These are phyloP conservation scores for Aspergillus cejpii DNA, from an alignment of 2,329 filamentous ascomycete species.

Conservation along the genomic window DNA sequence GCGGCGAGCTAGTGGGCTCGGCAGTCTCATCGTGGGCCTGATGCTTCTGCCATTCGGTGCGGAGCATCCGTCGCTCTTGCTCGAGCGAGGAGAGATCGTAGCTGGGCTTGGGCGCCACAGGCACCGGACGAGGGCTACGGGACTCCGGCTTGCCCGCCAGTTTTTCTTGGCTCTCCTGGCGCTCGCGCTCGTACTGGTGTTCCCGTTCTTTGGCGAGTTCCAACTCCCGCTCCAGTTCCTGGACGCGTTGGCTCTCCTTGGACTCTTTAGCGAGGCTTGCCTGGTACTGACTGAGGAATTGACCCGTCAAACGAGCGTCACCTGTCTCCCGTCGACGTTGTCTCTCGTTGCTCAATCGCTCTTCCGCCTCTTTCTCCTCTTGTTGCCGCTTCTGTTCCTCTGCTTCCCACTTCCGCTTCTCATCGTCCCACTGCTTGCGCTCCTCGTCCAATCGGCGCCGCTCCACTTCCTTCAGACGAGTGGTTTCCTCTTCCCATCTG, in stretches of 20 bases:
- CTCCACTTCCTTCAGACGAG: constrained; percentile 47
- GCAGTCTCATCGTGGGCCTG: constrained; percentile 23
- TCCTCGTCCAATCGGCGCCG: constrained; percentile 15
- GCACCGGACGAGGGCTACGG: constrained; percentile 28
- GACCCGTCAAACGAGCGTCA: constrained; percentile 67
- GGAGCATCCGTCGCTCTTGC: constrained; percentile 55
- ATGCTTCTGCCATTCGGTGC: constrained; percentile 49
- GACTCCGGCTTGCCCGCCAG: constrained; percentile 20
- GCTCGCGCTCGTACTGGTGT: constrained; percentile 55
- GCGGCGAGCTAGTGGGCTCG: constrained; percentile 10
- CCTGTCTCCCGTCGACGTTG: constrained; percentile 54
- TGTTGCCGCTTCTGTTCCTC: constrained; percentile 64
- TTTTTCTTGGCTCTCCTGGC: constrained; percentile 44
- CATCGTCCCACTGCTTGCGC: constrained; percentile 41
- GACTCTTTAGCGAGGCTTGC: constrained; percentile 56
- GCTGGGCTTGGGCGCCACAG: constrained; percentile 39
- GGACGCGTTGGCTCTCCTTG: constrained; percentile 61
- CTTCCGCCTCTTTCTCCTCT: constrained; percentile 68
- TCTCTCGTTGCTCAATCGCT: constrained; percentile 60
- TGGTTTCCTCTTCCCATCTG: constrained; percentile 44
- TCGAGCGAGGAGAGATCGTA: constrained; percentile 53
- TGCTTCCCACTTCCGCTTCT: constrained; percentile 63
- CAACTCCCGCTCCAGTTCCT: constrained; percentile 69
- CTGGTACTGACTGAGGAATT: constrained; percentile 82
- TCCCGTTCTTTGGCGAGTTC: constrained; percentile 63